Evolutionary conservation across 768 basidiomycete species (phyloP), one percentile per base, ranked within the genome.

Genomic region (Pulveroboletus sp.): DNA sequence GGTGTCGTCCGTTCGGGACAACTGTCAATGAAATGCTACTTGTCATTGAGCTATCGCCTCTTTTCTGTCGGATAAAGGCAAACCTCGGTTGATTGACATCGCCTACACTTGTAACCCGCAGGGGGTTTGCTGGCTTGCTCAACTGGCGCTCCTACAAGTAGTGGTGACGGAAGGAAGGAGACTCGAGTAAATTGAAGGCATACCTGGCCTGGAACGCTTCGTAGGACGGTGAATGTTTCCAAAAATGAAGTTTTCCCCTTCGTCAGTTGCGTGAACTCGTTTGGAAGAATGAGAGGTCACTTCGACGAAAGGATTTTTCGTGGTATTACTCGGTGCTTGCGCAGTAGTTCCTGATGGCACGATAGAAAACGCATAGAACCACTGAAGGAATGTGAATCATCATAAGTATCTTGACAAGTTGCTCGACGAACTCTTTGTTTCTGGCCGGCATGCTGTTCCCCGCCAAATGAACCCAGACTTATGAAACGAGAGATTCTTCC

Each of bases 291-390:
- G 73, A 27, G 63, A 51, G 8, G 60, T 55, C 21, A 57, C 53
- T 43, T 77, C 76, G 6, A 70, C 66, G 61, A 87, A 90, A 1
- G 89, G 89, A 63, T 91, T 92, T 53, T 72, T 72, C 0, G 89
- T 88, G 1, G 75, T 68, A 59, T 91, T 90, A 1, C 75, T 60
- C 14, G 89, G 87, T 5, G 61, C 74, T 17, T 73, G 66, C 11
- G 63, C 67, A 21, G 66, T 56, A 5, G 72, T 58, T 20, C 71
- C 65, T 37, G 75, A 73, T 3, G 90, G 82, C 0, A 80, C 69
- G 43, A 99, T 88, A 21, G 81, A 84, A 68, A 97, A 98, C 2
- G 97, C 97, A 69, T 99, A 99, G 71, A 97, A 97, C 87, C 92
- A 97, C 94, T 97, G 57, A 16, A 5, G 9, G 47, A 38, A 32